A percentile compares a stretch with the other conserved stretches of the same genome.
These are phyloP conservation scores for Tympanopsis confertula DNA, from an alignment of 2,329 filamentous ascomycete species.

Conservation along the genomic window DNA sequence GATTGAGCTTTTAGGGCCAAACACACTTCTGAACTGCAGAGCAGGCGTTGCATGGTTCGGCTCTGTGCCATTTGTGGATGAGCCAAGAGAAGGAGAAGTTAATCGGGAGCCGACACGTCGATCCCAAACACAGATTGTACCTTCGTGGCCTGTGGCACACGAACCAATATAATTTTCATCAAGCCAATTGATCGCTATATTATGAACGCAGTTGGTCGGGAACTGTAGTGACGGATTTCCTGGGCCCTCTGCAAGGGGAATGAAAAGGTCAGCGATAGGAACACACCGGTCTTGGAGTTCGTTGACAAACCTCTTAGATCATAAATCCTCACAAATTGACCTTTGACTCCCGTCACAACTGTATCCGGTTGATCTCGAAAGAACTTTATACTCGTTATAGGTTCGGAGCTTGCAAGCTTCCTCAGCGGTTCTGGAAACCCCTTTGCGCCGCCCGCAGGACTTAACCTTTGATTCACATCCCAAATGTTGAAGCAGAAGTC, in stretches of 20 bases:
- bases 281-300: not conserved
- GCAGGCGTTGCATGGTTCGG: slow-evolving; percentile 26
- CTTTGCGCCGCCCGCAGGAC: slow-evolving; percentile 11
- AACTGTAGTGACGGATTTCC: slow-evolving; percentile 30
- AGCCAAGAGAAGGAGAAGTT: slow-evolving; percentile 18
- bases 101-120: slow-evolving; percentile 31
- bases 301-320: slow-evolving; percentile 44
- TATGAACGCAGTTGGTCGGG: slow-evolving; percentile 48
- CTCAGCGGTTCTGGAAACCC: slow-evolving; percentile 34
- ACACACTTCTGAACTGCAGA: slow-evolving; percentile 42
- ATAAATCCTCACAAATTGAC: slow-evolving; percentile 48
- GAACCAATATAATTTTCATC: slow-evolving; percentile 57
- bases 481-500: slow-evolving; percentile 56
- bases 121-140: slow-evolving; percentile 51
- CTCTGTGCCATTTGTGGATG: slow-evolving; percentile 11
- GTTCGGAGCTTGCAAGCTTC: slow-evolving; percentile 47
- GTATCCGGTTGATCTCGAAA: slow-evolving; percentile 46
- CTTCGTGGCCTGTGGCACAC: slow-evolving; percentile 37
- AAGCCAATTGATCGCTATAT: slow-evolving; percentile 49
- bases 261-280: slow-evolving; percentile 2
- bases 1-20: slow-evolving; percentile 37
- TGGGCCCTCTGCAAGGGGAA: slow-evolving; percentile 14
- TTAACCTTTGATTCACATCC: slow-evolving; percentile 39
- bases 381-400: slow-evolving; percentile 54
- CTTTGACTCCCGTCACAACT: slow-evolving; percentile 47